Conservation (phyloP, 352 stramenopile genomes). For the Pythium scleroteichum region DNA sequence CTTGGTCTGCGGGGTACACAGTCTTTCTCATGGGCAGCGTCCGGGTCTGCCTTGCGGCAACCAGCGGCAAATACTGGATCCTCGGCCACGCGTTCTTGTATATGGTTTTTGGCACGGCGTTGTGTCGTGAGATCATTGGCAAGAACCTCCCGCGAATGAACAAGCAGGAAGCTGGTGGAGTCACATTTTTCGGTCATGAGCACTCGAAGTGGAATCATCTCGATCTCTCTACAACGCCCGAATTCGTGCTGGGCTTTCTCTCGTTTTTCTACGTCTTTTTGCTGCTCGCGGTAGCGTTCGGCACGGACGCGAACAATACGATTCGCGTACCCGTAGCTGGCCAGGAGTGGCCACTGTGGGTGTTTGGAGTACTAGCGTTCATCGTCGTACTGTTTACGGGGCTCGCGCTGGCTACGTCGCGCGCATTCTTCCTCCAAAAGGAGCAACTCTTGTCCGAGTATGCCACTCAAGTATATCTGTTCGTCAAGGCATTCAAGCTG, state of each 20-base stretch:
- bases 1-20: slow-evolving; percentile 81
- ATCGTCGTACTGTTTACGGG: slow-evolving; percentile 81
- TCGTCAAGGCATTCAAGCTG: slow-evolving; percentile 54
- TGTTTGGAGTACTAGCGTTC: slow-evolving; percentile 86
- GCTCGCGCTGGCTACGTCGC: slow-evolving; percentile 69
- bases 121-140: slow-evolving; percentile 83
- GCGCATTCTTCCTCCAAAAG: slow-evolving; percentile 79
- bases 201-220: slow-evolving; percentile 57
- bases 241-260: slow-evolving; percentile 81
- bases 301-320: slow-evolving; percentile 44
- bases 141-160: slow-evolving; percentile 81
- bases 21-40: slow-evolving; percentile 76
- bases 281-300: slow-evolving; percentile 76
- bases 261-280: slow-evolving; percentile 89
- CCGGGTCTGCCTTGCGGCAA: slow-evolving; percentile 69
- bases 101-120: slow-evolving; percentile 74
- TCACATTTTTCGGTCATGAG: slow-evolving; percentile 86
- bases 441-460: slow-evolving; percentile 80
- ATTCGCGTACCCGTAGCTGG: slow-evolving; percentile 56
- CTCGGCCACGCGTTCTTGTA: slow-evolving; percentile 78
- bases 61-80: slow-evolving; percentile 77
- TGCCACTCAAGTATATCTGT: slow-evolving; percentile 75
- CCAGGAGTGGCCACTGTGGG: slow-evolving; percentile 78
- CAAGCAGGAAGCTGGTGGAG: slow-evolving; percentile 74
- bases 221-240: slow-evolving; percentile 73